These are phyloP conservation scores for Penicillium steckii DNA, from an alignment of 495 filamentous ascomycete species.

Conservation along the genomic window DNA sequence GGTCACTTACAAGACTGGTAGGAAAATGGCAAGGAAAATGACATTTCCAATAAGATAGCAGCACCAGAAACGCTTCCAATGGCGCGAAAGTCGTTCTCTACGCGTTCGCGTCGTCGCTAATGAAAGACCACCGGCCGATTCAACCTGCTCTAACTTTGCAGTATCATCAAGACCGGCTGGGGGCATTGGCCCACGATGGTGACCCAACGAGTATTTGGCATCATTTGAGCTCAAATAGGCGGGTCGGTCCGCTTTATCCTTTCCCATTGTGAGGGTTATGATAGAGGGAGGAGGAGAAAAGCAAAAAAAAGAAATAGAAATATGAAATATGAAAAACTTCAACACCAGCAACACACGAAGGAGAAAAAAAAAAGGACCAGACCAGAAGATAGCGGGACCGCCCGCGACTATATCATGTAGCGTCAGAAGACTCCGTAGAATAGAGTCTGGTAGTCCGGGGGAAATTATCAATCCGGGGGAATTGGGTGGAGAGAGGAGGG, in stretches of 20 bases:
- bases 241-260: slow-evolving; percentile 24
- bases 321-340: background rate
- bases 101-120: slow-evolving; percentile 28
- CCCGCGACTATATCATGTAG: slow-evolving; percentile 2
- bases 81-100: slow-evolving; percentile 27
- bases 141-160: slow-evolving; percentile 28
- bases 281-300: background rate
- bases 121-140: slow-evolving; percentile 29
- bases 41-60: slow-evolving; percentile 26
- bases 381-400: background rate
- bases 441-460: background rate
- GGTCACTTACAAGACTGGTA: slow-evolving; percentile 36
- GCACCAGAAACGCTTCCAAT: slow-evolving; percentile 46
- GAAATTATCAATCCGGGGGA: background rate
- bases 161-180: slow-evolving; percentile 12
- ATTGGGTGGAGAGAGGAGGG: background rate
- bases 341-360: background rate
- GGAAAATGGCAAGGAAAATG: slow-evolving; percentile 35
- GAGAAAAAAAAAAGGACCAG: background rate
- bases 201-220: slow-evolving; percentile 36
- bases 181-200: slow-evolving; percentile 36
- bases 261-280: slow-evolving; percentile 20
- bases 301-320: background rate
- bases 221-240: slow-evolving; percentile 28
- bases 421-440: background rate